Percentiles rank a stretch among this genome's conserved stretches.
These are phyloP conservation scores for Phylloporus sp. DNA, from an alignment of 768 basidiomycete genomes.

Conservation along the genomic window DNA sequence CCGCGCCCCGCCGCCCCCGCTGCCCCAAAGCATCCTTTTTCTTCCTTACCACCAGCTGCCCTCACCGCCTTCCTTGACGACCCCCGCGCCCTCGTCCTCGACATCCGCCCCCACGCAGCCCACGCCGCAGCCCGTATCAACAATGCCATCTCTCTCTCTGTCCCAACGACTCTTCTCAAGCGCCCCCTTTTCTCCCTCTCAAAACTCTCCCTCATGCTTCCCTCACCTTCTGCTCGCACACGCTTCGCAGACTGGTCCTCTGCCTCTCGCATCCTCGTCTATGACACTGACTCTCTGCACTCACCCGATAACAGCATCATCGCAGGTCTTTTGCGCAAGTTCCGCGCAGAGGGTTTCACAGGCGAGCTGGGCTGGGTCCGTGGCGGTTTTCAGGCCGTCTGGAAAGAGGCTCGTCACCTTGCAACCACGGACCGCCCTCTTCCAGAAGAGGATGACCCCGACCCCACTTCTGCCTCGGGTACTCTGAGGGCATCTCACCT, in stretches of 20 bases:
- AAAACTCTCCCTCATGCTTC: constrained; percentile 78
- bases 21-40: constrained; percentile 15
- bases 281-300: constrained; percentile 72
- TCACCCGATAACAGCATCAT: constrained; percentile 67
- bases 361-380: constrained; percentile 74
- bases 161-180: constrained; percentile 92
- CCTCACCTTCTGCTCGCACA: constrained; percentile 50
- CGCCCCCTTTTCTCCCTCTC: constrained; percentile 82
- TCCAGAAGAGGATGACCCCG: constrained; percentile 50
- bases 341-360: constrained; percentile 53
- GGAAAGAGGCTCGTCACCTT: constrained; percentile 48
- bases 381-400: constrained; percentile 78
- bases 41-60: constrained; percentile 26
- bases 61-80: constrained; percentile 33
- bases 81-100: constrained; percentile 62
- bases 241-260: constrained; percentile 59
- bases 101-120: constrained; percentile 82
- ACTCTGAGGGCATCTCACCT: constrained; percentile 55
- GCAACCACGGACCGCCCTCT: constrained; percentile 48
- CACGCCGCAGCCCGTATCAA: constrained; percentile 64
- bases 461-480: constrained; percentile 22
- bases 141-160: constrained; percentile 76
- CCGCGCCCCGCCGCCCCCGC: neutral
- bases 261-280: constrained; percentile 67
- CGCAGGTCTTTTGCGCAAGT: constrained; percentile 71